Conservation (phyloP, 2,329 filamentous ascomycete species). For the Cladosporium sp. region DNA sequence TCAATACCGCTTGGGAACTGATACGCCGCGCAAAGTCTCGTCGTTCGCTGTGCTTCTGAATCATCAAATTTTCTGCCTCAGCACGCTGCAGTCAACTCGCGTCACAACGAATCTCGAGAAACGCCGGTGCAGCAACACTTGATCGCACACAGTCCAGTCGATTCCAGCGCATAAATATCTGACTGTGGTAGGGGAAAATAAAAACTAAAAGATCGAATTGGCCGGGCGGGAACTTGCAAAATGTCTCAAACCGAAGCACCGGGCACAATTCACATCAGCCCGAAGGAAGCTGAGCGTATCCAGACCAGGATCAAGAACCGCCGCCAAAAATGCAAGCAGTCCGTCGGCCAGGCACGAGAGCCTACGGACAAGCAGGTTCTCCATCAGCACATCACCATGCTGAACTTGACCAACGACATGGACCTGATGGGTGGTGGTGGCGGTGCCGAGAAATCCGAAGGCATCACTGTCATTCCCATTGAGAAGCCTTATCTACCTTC, state of each 20-base stretch:
- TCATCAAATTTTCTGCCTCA: conserved; percentile 6
- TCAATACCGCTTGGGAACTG: not conserved
- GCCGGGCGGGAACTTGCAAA: not conserved
- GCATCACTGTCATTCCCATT: conserved; percentile 15
- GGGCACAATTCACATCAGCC: conserved; percentile 20
- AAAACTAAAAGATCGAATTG: not conserved
- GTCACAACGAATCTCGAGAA: not conserved
- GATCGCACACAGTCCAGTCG: not conserved
- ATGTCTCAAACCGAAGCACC: conserved; percentile 9
- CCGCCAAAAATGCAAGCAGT: conserved; percentile 18
- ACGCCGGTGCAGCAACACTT: not conserved
- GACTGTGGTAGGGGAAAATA: not conserved
- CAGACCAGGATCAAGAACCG: conserved; percentile 15
- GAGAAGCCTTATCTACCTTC: conserved; percentile 21
- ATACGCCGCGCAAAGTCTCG: not conserved
- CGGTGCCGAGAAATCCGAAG: conserved; percentile 9
- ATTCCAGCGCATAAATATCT: not conserved
- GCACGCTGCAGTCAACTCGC: not conserved
- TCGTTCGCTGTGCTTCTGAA: not conserved
- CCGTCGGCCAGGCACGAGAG: conserved; percentile 5
- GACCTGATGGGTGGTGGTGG: conserved; percentile 14
- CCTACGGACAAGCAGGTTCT: conserved; percentile 15
- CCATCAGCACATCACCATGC: conserved; percentile 18
- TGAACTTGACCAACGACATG: conserved; percentile 16
- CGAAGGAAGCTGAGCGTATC: conserved; percentile 18